phyloP scores from a whole-genome alignment of 2,329 filamentous ascomycete genomes.

The Verticillium longisporum region DNA sequence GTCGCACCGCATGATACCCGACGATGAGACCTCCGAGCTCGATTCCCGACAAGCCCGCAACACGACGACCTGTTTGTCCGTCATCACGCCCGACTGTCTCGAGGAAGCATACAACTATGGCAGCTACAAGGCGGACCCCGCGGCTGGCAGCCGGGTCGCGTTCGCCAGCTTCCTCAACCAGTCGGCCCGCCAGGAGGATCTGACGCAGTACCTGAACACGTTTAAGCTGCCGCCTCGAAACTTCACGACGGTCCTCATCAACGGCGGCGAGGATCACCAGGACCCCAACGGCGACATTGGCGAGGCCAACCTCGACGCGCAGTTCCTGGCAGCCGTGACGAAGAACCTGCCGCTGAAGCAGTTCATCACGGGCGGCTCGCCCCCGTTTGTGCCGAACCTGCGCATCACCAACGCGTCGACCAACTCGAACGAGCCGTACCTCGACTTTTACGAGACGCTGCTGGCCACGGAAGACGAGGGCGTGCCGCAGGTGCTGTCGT shows the following conservation, averaged over 20 bases:
- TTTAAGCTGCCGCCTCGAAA: conserved; percentile 35
- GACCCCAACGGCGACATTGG: conserved; percentile 23
- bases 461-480: conserved; percentile 40
- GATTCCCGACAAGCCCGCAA: conserved; percentile 9
- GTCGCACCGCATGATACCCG: background rate
- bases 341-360: conserved; percentile 16
- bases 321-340: conserved; percentile 54
- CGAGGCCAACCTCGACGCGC: conserved; percentile 59
- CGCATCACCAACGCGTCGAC: conserved; percentile 15
- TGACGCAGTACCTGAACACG: conserved; percentile 25
- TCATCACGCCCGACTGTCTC: conserved; percentile 39
- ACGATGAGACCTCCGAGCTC: background rate
- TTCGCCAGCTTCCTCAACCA: conserved; percentile 47
- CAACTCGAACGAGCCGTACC: conserved; percentile 61
- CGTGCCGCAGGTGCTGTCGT: conserved; percentile 54
- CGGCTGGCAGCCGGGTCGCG: conserved; percentile 38
- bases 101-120: conserved; percentile 41
- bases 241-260: conserved; percentile 32
- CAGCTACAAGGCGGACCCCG: conserved; percentile 33
- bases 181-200: conserved; percentile 38
- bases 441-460: conserved; percentile 56
- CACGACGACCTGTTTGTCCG: conserved; percentile 15
- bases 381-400: conserved; percentile 23
- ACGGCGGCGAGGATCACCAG: conserved; percentile 32
- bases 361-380: conserved; percentile 16